Evolutionary conservation across 2,329 filamentous ascomycete species (phyloP), one percentile per base, ranked within the genome.

Genomic region (Podosphaera xanthii): DNA sequence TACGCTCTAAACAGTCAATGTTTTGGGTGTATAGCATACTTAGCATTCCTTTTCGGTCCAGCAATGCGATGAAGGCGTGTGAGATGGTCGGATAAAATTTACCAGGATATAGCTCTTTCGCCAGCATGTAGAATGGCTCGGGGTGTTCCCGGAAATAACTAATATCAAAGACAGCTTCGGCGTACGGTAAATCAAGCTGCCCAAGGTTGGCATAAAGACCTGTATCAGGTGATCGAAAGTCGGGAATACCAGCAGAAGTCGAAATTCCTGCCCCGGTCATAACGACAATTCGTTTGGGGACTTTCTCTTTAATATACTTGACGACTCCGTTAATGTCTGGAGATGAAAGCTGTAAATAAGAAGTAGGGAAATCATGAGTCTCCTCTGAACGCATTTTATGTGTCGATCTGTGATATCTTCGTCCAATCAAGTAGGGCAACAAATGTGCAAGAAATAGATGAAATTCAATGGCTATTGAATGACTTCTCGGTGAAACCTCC

Each of bases 1-100:
- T 77, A 31, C 90, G 81, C 72, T 98, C 92, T 10, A 98, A 77
- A 67, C 89, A 95, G 72, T 98, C 92, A 64, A 98, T 97, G 68
- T 98, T 98, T 69, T 98, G 92, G 0, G 92, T 96, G 71, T 97
- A 98, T 58, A 92, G 79, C 75, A 89, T 92, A 64, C 84, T 74
- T 33, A 98, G 74, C 48, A 91, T 74, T 3, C 80, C 81, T 72
- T 94, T 95, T 61, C 82, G 75, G 60, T 90, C 79, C 14, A 97
- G 80, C 33, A 98, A 75, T 12, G 81, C 77, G 66, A 98, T 83
- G 71, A 98, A 98, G 42, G 81, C 84, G 72, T 98, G 92, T 1
- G 89, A 86, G 59, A 97, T 76, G 1, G 92, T 98, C 0, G 92
- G 92, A 59, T 83, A 77, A 73, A 86, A 96, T 66, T 84, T 85